Conservation (phyloP, 148 eudicot species). For the Suaeda aralocaspica region DNA sequence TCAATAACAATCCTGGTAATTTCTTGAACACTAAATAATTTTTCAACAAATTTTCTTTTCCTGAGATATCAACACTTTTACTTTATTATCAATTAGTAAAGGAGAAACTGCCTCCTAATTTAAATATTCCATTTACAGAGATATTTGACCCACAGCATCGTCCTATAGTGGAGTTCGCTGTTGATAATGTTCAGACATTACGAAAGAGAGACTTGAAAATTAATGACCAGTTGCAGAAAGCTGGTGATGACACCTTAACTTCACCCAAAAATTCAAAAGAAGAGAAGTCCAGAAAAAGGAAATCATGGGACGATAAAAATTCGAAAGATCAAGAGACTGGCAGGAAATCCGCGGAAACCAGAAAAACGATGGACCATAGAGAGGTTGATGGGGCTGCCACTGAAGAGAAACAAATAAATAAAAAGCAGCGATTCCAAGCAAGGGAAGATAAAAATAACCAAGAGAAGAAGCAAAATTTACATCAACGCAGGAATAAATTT, state of each 20-base stretch:
- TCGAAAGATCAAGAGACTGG: slow-evolving; percentile 24
- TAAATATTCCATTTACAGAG: slow-evolving; percentile 34
- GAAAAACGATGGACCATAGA: neutral
- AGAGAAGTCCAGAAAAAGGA: slow-evolving; percentile 46
- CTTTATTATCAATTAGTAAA: neutral
- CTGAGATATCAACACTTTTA: neutral
- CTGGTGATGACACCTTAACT: slow-evolving; percentile 17
- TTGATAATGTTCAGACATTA: slow-evolving; percentile 75
- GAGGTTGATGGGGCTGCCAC: slow-evolving; percentile 19
- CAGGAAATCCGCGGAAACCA: slow-evolving; percentile 16
- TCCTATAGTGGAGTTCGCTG: slow-evolving; percentile 94
- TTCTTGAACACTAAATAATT: neutral
- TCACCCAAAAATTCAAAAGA: slow-evolving; percentile 25
- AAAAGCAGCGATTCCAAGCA: slow-evolving; percentile 19
- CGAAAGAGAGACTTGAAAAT: slow-evolving; percentile 51
- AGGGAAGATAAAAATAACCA: slow-evolving; percentile 22
- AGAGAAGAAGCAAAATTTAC: slow-evolving; percentile 21
- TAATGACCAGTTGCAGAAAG: slow-evolving; percentile 29
- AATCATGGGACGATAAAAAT: slow-evolving; percentile 29
- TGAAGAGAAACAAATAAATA: slow-evolving; percentile 28
- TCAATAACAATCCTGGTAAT: slow-evolving; percentile 95
- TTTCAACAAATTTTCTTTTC: slow-evolving; percentile 1
- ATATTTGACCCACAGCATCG: slow-evolving; percentile 82
- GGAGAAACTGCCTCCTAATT: neutral
- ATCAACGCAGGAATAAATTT: slow-evolving; percentile 12